Evolutionary conservation across 163 green algal genomes (phyloP).

Genomic region (Volvox carteri): DNA sequence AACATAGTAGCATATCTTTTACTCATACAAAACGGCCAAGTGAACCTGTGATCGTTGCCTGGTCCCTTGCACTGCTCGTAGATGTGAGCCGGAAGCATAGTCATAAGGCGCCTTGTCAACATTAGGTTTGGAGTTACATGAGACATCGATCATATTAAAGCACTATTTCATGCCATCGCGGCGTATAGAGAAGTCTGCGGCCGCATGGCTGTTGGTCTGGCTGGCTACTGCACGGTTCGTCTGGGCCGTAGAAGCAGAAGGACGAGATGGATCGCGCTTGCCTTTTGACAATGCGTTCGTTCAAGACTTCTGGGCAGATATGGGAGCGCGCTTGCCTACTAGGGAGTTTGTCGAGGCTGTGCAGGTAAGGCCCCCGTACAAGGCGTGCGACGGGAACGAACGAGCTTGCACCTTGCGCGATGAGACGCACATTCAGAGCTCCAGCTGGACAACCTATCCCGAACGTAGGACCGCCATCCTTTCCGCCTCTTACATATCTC

Average conservation of each 20-base stretch:
- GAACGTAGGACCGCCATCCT: background rate
- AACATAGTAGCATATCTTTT: no score
- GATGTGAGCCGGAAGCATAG: background rate
- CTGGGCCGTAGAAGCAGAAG: background rate
- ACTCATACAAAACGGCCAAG: no score
- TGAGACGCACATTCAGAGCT: background rate
- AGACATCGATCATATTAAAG: background rate
- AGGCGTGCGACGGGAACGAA: no score
- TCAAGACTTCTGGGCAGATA: background rate
- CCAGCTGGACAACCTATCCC: background rate
- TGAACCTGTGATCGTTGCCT: no score
- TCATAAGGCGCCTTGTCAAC: background rate
- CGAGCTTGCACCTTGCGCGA: no score
- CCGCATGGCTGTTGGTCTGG: background rate
- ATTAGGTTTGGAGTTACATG: background rate
- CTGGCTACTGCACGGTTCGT: background rate
- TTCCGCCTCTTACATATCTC: background rate
- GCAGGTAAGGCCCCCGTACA: background rate
- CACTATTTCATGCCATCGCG: background rate
- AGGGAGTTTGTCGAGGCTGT: background rate
- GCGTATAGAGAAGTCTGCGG: background rate
- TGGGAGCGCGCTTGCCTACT: background rate
- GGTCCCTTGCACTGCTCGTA: no score
- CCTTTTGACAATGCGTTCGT: background rate
- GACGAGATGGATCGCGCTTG: background rate